Conservation (phyloP, 257 asterid genomes). For the Echites panduratus region DNA sequence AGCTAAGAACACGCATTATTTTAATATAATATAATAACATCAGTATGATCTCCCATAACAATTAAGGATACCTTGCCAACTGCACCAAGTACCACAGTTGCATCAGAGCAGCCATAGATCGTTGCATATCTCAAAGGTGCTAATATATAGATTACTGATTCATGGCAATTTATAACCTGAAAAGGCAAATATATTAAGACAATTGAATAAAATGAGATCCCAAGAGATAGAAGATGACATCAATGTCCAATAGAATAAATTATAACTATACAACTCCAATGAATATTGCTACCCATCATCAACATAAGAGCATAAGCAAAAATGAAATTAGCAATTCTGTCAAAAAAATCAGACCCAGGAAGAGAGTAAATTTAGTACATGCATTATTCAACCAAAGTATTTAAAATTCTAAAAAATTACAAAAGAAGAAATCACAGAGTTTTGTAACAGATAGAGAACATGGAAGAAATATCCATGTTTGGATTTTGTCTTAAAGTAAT, state of each 20-base stretch:
- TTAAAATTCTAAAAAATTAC: too few species aligned
- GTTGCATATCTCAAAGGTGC: conserved; percentile 88
- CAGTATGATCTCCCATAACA: neutral
- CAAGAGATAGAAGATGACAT: neutral
- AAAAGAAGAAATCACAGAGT: neutral
- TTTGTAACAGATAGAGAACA: neutral
- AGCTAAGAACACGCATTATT: neutral
- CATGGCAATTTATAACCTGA: conserved; percentile 94
- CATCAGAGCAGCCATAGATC: conserved; percentile 96
- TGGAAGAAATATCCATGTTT: too few species aligned
- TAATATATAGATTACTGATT: conserved; percentile 82
- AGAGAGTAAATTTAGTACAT: neutral
- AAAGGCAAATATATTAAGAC: conserved; percentile 18
- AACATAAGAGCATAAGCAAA: neutral
- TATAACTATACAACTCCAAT: neutral
- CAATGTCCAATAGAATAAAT: neutral
- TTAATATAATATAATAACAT: neutral
- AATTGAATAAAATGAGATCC: neutral
- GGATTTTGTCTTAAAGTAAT: too few species aligned
- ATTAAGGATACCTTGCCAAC: conserved; percentile 75
- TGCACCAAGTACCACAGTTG: conserved; percentile 90
- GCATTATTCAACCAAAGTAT: neutral
- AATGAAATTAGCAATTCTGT: neutral
- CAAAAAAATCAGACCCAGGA: neutral
- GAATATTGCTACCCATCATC: neutral